Evolutionary conservation across 2,329 filamentous ascomycete genomes (phyloP), one percentile per base, ranked within the genome.

Genomic region (Fusarium nygamai): DNA sequence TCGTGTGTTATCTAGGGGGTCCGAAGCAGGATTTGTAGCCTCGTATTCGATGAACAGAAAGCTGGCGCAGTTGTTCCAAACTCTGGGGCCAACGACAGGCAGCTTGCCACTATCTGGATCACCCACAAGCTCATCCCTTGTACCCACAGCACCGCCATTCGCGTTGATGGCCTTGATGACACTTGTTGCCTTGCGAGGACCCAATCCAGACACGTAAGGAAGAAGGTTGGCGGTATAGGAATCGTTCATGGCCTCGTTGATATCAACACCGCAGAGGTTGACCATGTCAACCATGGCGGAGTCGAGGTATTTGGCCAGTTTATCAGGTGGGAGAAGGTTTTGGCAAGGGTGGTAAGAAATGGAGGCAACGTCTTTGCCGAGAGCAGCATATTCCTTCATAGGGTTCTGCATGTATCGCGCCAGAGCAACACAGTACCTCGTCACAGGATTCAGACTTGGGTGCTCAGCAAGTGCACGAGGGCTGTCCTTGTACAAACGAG

Each of bases 261-360:
- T 93, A 78, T 98, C 94, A 43, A 99, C 94, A 80, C 96, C 96
- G 51, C 95, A 95, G 48, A 99, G 90, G 81, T 99, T 99, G 76
- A 99, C 96, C 89, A 98, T 98, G 81, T 99, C 96, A 17, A 99
- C 96, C 91, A 99, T 94, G 50, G 96, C 94, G n/a, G 94, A 97
- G 79, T 99, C 96, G 22, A 99, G 88, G 69, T 94, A 91, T 81
- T 94, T 95, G 71, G 92, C 86, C 44, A 99, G 88, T 84, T 97
- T 95, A 43, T 98, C 96, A 69, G 95, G 90, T 0, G 95, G 93
- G 20, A 99, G 88, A 36, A 98, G 89, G 70, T 95, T 93, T 81
- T 99, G 96, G 78, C 95, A 95, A 8, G 94, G 91, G 77, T 98
- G 95, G 83, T 98, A 98, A 27, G 92, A 90, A 69, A 99, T 89